These are phyloP conservation scores for Mycena haematopus DNA, from an alignment of 768 basidiomycete genomes.

Conservation along the genomic window DNA sequence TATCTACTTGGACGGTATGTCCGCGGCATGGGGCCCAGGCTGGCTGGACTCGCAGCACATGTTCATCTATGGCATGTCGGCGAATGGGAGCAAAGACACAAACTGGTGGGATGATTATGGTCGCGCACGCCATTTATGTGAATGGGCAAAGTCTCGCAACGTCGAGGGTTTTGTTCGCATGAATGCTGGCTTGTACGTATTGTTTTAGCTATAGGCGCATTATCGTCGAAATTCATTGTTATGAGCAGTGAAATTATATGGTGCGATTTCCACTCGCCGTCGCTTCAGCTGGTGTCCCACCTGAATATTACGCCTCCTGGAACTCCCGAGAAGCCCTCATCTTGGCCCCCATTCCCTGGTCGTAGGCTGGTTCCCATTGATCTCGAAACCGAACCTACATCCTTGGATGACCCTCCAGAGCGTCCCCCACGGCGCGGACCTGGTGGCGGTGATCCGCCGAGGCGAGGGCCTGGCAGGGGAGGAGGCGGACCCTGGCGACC, in stretches of 20 bases:
- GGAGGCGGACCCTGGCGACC: slow-evolving; percentile 15
- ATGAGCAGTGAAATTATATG: slow-evolving; percentile 32
- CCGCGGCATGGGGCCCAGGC: slow-evolving; percentile 30
- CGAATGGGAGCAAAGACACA: slow-evolving; percentile 23
- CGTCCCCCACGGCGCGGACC: slow-evolving; percentile 23
- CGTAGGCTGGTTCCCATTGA: background rate
- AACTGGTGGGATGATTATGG: slow-evolving; percentile 34
- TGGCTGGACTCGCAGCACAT: slow-evolving; percentile 36
- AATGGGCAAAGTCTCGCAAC: slow-evolving; percentile 27
- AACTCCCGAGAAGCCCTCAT: slow-evolving; percentile 23
- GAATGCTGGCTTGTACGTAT: slow-evolving; percentile 36
- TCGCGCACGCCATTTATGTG: slow-evolving; percentile 30
- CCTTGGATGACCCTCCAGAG: slow-evolving; percentile 16
- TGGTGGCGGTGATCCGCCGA: slow-evolving; percentile 12
- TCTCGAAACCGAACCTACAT: slow-evolving; percentile 1
- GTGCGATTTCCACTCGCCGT: slow-evolving; percentile 33
- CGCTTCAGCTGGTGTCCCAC: slow-evolving; percentile 31
- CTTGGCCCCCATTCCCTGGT: slow-evolving; percentile 12
- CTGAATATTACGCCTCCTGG: slow-evolving; percentile 36
- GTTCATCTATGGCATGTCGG: slow-evolving; percentile 32
- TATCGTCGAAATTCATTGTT: background rate
- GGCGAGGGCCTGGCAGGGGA: slow-evolving; percentile 16
- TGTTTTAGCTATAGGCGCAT: background rate
- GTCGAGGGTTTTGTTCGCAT: slow-evolving; percentile 37
- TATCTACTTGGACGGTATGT: slow-evolving; percentile 14